Evolutionary conservation across 148 eudicot species (phyloP), one percentile per base, ranked within the genome.

Genomic region (Camellia japonica): DNA sequence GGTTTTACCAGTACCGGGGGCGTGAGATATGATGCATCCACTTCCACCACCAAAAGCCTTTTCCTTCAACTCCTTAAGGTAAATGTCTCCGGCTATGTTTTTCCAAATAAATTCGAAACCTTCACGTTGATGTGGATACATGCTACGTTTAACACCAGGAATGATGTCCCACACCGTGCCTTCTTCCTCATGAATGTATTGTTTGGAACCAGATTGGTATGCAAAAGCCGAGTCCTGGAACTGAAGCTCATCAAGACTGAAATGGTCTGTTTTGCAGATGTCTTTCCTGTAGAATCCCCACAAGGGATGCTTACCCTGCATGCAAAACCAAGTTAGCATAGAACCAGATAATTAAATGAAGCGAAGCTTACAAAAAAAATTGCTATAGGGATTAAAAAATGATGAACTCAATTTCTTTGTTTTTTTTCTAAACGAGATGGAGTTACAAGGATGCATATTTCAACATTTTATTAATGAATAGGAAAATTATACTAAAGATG

Each of bases 1-100:
- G 2, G 97, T 92, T 79, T 96, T 96, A 0, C 99, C 99, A 1
- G 98, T 92, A 7, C 97, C 99, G 0, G 97, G 99, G 63, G 97
- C 95, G 75, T 96, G 97, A 7, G 98, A 93, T 13, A 93, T 92
- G 23, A 96, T 91, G 87, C 98, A 93, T 30, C 99, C 98, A 20
- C 94, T 88, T n/a, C 86, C 73, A 73, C 83, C 84, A 49, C 12
- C 56, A 18, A 78, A 66, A 30, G 73, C 67, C 15, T 71, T 47
- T 52, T 75, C 86, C n/a, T 78, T 83, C 77, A 92, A 85, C 42
- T 90, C 85, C 0, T 86, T 83, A 6, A 92, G 79, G 7, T 78
- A 23, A 60, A 84, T 88, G 20, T 90, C 88, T 14, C 97, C 98
- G 0, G 89, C 87, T 3, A 93, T 77, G 41, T 88, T 93, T n/a